Conservation (phyloP, 1,284 basidiomycete genomes). For the Sporisorium graminicola region DNA sequence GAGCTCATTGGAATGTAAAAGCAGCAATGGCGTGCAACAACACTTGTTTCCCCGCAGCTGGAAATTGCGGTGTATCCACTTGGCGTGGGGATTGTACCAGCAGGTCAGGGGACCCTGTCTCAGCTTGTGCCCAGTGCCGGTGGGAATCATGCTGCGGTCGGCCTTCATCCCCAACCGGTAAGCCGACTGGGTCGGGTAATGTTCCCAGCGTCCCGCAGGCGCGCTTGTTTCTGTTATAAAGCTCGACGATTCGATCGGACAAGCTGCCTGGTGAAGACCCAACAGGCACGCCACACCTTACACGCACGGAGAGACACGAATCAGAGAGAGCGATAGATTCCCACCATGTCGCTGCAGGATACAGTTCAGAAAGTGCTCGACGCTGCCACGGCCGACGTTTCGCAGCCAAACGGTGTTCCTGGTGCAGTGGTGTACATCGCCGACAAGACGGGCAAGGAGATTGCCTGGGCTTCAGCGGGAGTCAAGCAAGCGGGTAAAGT, state of each 20-base stretch:
- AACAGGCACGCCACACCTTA: no score
- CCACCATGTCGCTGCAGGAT: conserved; percentile 34
- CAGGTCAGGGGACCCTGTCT: no score
- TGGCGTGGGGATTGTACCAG: no score
- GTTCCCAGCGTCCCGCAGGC: not conserved
- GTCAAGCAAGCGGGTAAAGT: conserved; percentile 46
- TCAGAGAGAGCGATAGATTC: no score
- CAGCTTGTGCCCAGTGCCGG: no score
- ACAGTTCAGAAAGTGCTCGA: conserved; percentile 40
- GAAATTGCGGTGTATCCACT: no score
- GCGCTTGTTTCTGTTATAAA: not conserved
- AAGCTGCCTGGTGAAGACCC: not conserved
- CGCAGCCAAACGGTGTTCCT: conserved; percentile 39
- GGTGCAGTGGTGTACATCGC: conserved; percentile 58
- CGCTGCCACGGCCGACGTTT: conserved; percentile 26
- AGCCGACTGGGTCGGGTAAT: not conserved
- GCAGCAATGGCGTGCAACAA: no score
- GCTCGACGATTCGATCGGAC: not conserved
- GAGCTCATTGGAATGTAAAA: no score
- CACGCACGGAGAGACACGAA: no score
- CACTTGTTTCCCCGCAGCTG: no score
- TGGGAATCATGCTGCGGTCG: no score
- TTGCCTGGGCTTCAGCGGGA: conserved; percentile 55
- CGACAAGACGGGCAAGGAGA: conserved; percentile 53
- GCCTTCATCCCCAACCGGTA: no score